Evolutionary conservation across 2,329 filamentous ascomycete species (phyloP).

Genomic region (Pyricularia sp.): DNA sequence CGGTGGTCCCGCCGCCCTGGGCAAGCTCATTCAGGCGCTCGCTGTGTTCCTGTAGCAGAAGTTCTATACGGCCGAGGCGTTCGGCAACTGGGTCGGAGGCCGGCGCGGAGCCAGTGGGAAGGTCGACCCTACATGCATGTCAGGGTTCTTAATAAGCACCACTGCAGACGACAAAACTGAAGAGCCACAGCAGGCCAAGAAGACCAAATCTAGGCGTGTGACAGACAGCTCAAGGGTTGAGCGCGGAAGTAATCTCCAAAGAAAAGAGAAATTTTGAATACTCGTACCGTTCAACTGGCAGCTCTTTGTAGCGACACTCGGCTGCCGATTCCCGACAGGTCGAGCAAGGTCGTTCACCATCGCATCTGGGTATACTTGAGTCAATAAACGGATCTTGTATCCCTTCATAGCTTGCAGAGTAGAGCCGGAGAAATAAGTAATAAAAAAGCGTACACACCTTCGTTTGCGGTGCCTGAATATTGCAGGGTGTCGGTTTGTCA

Average conservation of each 20-base stretch:
- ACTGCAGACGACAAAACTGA: neutral
- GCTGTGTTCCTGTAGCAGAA: slow-evolving; percentile 17
- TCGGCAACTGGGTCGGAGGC: slow-evolving; percentile 23
- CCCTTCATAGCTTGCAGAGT: neutral
- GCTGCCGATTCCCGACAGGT: slow-evolving; percentile 27
- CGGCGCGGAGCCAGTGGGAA: slow-evolving; percentile 12
- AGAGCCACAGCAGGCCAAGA: neutral
- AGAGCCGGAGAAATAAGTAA: neutral
- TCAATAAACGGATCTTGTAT: neutral
- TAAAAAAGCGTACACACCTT: neutral
- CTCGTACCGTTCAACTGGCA: slow-evolving; percentile 18
- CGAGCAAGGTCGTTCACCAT: slow-evolving; percentile 27
- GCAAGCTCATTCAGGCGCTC: slow-evolving; percentile 12
- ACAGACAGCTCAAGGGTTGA: neutral
- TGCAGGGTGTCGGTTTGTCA: slow-evolving; percentile 10
- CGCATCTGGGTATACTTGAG: slow-evolving; percentile 19
- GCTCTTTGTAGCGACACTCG: slow-evolving; percentile 28
- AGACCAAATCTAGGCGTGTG: neutral
- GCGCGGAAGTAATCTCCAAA: neutral
- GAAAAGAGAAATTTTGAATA: neutral
- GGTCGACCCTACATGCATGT: slow-evolving; percentile 19
- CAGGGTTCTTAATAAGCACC: slow-evolving; percentile 7
- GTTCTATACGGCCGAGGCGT: slow-evolving; percentile 27
- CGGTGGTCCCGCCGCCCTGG: slow-evolving; percentile 3
- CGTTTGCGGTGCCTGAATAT: slow-evolving; percentile 22